Conservation (phyloP, 164 flowering plant species). For the Protea cynaroides region DNA sequence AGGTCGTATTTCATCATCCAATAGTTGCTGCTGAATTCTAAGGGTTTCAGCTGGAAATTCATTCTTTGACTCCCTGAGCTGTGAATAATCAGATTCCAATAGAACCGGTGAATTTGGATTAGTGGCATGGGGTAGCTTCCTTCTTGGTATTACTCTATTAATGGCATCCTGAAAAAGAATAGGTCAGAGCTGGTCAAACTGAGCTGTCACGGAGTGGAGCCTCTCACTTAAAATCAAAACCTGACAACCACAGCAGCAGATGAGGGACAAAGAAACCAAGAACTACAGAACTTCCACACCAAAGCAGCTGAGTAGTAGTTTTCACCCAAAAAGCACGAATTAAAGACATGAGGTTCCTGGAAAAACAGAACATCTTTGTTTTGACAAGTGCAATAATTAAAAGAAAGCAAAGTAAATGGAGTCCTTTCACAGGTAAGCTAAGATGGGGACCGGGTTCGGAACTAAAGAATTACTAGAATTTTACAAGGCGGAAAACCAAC, state of each 20-base stretch:
- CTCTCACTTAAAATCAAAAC: conserved; percentile 85
- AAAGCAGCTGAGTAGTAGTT: too few species aligned
- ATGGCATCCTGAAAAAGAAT: conserved; percentile 79
- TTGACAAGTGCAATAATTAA: too few species aligned
- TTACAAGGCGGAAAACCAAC: too few species aligned
- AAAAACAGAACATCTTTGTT: too few species aligned
- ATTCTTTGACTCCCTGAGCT: conserved; percentile 35
- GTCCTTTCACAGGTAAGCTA: too few species aligned
- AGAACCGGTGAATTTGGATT: conserved; percentile 25
- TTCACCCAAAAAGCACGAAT: too few species aligned
- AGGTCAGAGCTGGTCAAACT: conserved; percentile 83
- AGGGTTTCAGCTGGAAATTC: conserved; percentile 44
- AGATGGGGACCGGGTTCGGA: too few species aligned
- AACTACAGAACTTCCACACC: too few species aligned
- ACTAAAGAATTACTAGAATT: too few species aligned
- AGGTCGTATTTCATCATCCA: conserved; percentile 92
- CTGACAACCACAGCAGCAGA: conserved; percentile 30
- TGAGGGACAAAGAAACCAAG: too few species aligned
- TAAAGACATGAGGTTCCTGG: too few species aligned
- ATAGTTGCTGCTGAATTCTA: conserved; percentile 64
- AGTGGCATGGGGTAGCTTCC: conserved; percentile 24
- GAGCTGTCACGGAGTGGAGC: conserved; percentile 80
- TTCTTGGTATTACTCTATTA: conserved; percentile 61
- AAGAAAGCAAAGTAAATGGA: too few species aligned
- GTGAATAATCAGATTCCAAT: conserved; percentile 24